Base-by-base conservation (phyloP, 805 yeast genomes). In the Suhomyces kilbournensis region DNA sequence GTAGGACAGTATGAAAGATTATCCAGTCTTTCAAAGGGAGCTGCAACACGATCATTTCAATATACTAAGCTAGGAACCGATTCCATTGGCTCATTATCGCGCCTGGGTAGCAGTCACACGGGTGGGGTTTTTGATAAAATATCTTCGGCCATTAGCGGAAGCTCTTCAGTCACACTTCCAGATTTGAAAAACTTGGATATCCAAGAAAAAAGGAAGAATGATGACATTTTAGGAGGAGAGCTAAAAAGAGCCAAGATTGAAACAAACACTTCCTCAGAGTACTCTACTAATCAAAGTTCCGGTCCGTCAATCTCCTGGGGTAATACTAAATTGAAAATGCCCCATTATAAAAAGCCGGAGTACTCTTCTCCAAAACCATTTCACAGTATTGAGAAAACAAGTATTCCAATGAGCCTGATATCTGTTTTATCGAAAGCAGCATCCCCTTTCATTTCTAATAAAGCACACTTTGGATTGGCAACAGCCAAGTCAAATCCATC, bases 381-480 rank as follows among this genome's bases (percentile, higher is more conserved):
- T 8, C 4, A 17, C 14, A 19, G 4, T 19, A 19, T 19, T 7
- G 42, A 38, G 12, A 38, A 17, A 17, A 19, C 42, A 17, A 17
- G 23, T 38, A 17, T 38, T 4, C 42, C 42, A 1, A 38, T 38
- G 42, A 38, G 38, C 60, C 64, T 7, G 48, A 55, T 38, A n/a
- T 38, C 42, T 17, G 42, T 19, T 17, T 38, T 38, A 23, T 38
- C 42, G 4, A 38, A 38, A 38, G 35, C 46, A 3, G 44, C 61
- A 2, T 68, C 72, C 2, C 73, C 73, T 25, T 68, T 68, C 45
- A 59, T 68, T 32, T 68, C 73, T 7, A 64, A 68, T 51, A 68
- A 66, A 51, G 55, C 55, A 22, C 56, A 53, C 23, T 48, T 50
- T 43, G 60, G 60, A 6, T 23, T 43, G 8, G 43, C 40, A 9